Evolutionary conservation across 306 rosid genomes (phyloP), one percentile per base, ranked within the genome.

Genomic region (Castanea crenata): DNA sequence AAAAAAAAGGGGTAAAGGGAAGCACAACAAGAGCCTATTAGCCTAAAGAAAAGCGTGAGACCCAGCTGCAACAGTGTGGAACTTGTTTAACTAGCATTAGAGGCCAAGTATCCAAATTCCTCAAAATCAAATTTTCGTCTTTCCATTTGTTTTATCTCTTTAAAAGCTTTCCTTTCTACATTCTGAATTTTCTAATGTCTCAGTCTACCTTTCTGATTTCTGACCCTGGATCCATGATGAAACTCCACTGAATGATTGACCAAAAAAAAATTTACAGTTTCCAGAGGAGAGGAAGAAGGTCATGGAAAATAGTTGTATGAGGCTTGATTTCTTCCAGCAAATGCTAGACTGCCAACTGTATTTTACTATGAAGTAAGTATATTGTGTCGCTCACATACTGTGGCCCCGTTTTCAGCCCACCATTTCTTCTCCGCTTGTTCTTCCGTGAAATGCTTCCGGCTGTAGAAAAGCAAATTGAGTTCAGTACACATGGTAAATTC

Each of bases 401-500:
- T 88, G 57, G 84, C 57, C 32, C 93, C 97, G 63, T 92, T 83
- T 86, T 95, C 94, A 56, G 94, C 81, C 99, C 99, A 95, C 99
- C 99, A 95, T 72, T 82, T 88, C 51, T 82, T 88, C 51, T 91
- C 96, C 23, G 99, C 97, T 83, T 88, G 80, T 68, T 87, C 92
- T 90, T 90, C 92, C 0, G 96, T 89, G 81, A 92, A 95, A 85
- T 91, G 96, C 86, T 78, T 92, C 79, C 99, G 93, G 76, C 99
- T 95, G 98, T 71, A 55, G 71, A 69, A 81, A 59, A 85, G 79
- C 56, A 38, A 51, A 80, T 55, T 34, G 74, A 82, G 67, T 76
- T 79, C 67, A 81, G 55, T 41, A 63, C 46, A 78, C 86, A 54
- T 41, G 35, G 41, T 77, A 71, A 70, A 62, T 73, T 34, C 51